Evolutionary conservation across 805 yeast genomes (phyloP).

Genomic region (Schwanniomyces pseudopolymorphus): DNA sequence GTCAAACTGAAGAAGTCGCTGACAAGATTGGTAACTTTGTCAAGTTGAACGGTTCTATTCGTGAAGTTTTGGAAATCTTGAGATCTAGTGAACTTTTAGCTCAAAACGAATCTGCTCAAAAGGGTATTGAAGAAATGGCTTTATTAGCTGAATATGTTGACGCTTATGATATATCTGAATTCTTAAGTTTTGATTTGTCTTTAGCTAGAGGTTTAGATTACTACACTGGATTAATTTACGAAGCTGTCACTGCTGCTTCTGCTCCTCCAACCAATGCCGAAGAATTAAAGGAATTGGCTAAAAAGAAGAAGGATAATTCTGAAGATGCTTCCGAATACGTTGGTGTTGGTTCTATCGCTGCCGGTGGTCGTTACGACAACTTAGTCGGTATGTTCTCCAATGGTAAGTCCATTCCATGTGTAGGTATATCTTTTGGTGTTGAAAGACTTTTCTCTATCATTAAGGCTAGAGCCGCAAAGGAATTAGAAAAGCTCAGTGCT

Average conservation of each 20-base stretch:
- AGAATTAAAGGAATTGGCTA: slow-evolving; percentile 55
- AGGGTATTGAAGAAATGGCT: slow-evolving; percentile 80
- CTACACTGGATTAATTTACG: slow-evolving; percentile 95
- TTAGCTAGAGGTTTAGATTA: slow-evolving; percentile 97
- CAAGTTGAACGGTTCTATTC: slow-evolving; percentile 73
- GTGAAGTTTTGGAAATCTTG: slow-evolving; percentile 58
- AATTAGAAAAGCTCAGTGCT: slow-evolving; percentile 68
- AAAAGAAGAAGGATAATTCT: slow-evolving; percentile 47
- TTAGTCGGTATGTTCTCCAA: slow-evolving; percentile 95
- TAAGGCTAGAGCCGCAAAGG: slow-evolving; percentile 64
- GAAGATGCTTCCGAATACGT: slow-evolving; percentile 96
- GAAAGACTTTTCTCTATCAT: slow-evolving; percentile 91
- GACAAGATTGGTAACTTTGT: slow-evolving; percentile 92
- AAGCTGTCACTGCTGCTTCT: slow-evolving; percentile 91
- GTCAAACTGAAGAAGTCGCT: slow-evolving; percentile 88
- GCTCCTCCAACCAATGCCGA: slow-evolving; percentile 90
- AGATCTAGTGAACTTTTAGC: slow-evolving; percentile 56
- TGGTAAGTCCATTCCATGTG: slow-evolving; percentile 93
- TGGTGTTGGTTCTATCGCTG: slow-evolving; percentile 98
- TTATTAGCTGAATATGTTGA: slow-evolving; percentile 73
- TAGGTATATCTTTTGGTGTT: slow-evolving; percentile 95
- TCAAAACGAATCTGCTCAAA: slow-evolving; percentile 68
- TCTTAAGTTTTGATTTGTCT: slow-evolving; percentile 85
- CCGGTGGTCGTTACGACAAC: slow-evolving; percentile 97
- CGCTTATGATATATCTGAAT: slow-evolving; percentile 71